These are phyloP conservation scores for Coriaria nepalensis DNA, from an alignment of 306 rosid species.

Conservation along the genomic window DNA sequence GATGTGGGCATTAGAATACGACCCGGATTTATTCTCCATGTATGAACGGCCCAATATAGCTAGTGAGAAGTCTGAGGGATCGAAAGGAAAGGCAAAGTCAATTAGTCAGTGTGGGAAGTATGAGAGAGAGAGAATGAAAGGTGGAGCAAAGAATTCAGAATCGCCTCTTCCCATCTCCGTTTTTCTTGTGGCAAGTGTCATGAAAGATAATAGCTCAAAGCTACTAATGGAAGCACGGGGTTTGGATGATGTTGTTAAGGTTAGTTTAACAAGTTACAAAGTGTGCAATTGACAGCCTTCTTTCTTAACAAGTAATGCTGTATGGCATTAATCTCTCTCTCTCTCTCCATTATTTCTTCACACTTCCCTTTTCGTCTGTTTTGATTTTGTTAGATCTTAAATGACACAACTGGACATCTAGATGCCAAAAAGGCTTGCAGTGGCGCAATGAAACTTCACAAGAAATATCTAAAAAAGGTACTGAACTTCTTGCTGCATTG, in stretches of 20 bases:
- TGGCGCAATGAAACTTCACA: conserved; percentile 97
- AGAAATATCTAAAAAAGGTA: conserved; percentile 85
- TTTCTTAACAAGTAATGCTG: too few species aligned
- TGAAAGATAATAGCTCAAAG: conserved; percentile 80
- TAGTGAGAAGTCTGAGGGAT: conserved; percentile 31
- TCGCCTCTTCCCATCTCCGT: conserved; percentile 80
- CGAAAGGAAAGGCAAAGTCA: conserved; percentile 60
- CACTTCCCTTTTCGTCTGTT: too few species aligned
- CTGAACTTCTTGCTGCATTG: too few species aligned
- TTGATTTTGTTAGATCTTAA: conserved; percentile 50
- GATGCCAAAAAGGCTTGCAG: conserved; percentile 94
- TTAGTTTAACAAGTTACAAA: conserved; percentile 21
- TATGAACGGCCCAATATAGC: conserved; percentile 54
- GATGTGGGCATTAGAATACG: conserved; percentile 99
- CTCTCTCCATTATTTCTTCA: too few species aligned
- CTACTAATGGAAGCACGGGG: conserved; percentile 85
- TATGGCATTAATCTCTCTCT: too few species aligned
- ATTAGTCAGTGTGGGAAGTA: conserved; percentile 73
- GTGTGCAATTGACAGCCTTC: not conserved
- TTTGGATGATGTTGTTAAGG: conserved; percentile 94
- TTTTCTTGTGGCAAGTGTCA: conserved; percentile 93
- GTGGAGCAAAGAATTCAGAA: conserved; percentile 39
- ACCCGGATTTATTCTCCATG: conserved; percentile 50
- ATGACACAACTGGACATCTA: conserved; percentile 79
- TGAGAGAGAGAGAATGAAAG: conserved; percentile 65